Conservation (phyloP, 2,329 filamentous ascomycete species). For the Massarina eburnea region DNA sequence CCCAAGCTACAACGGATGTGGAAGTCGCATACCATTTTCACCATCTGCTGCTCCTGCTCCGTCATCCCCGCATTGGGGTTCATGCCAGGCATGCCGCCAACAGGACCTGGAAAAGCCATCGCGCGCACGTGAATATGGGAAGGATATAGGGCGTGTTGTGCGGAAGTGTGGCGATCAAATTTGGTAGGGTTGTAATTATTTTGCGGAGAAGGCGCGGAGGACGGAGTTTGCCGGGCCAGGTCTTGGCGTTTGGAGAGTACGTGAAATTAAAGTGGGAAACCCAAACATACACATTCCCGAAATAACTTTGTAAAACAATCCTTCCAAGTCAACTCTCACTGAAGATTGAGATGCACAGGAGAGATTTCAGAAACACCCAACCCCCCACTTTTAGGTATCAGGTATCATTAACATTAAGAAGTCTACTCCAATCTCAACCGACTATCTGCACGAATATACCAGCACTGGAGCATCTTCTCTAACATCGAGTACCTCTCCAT, state of each 20-base stretch:
- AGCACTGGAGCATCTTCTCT: conserved; percentile 3
- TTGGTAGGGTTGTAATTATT: conserved; percentile 24
- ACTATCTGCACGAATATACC: conserved; percentile 1
- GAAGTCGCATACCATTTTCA: conserved; percentile 45
- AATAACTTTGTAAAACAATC: no score
- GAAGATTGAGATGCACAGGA: no score
- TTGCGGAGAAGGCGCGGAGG: conserved; percentile 41
- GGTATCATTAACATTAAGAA: conserved; percentile 4
- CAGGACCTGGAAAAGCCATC: conserved; percentile 37
- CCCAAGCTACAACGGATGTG: neutral
- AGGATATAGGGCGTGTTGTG: neutral
- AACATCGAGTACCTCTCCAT: neutral
- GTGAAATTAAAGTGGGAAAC: no score
- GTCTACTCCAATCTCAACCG: neutral
- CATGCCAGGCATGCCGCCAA: conserved; percentile 29
- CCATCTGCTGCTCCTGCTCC: conserved; percentile 52
- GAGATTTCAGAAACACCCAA: neutral
- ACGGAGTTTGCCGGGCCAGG: conserved; percentile 29
- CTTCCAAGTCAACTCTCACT: no score
- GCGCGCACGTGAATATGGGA: conserved; percentile 1
- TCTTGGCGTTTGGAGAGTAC: conserved; percentile 21
- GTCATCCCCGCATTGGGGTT: conserved; percentile 42
- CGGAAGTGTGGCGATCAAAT: conserved; percentile 11
- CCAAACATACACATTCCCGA: no score
- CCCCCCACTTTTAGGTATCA: conserved; percentile 2